Base-by-base conservation (phyloP, 331 rosid genomes). In the Prunus yedoensis region DNA sequence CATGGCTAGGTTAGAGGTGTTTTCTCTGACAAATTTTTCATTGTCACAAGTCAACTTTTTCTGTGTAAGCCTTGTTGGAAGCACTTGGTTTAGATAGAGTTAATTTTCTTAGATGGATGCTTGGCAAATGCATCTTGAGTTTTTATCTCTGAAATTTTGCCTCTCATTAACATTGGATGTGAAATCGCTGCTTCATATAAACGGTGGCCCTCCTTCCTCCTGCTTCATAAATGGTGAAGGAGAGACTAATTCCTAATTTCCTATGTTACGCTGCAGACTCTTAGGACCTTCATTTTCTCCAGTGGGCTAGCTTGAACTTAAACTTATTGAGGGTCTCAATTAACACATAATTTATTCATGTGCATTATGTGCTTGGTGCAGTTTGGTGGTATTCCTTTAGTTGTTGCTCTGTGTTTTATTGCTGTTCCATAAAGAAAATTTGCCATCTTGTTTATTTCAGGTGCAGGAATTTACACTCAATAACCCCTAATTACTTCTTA, bases 401-500 rank as follows among this genome's bases (percentile, higher is more conserved):
- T 60, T 20, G 57, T 68, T 68, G 5, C 18, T 15, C 56, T 38
- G 30, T 75, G n/a, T 68, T 59, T 28, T 60, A n/a, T 68, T 30
- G 46, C 75, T 65, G 35, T 53, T 64, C 49, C 77, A 45, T 67
- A 46, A 5, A 13, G 13, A 74, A 25, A 58, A 65, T 25, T 27
- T 53, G 32, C 7, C 45, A 16, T 70, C 47, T 62, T 53, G 30
- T 75, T 75, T 83, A 78, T 69, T 75, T 80, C 85, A 94, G 99
- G 99, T 94, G 73, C 97, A 94, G 80, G 93, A n/a, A 94, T 92
- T 84, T 94, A 70, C 99, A 94, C 74, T 90, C 91, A 23, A 85
- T 92, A 79, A 92, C 99, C 77, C 99, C 97, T 43, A 80, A 88
- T 89, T 82, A 82, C 88, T 94, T 94, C 87, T 83, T 94, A 57